Conservation (phyloP, 495 filamentous ascomycete species). For the Podospora anserina region DNA sequence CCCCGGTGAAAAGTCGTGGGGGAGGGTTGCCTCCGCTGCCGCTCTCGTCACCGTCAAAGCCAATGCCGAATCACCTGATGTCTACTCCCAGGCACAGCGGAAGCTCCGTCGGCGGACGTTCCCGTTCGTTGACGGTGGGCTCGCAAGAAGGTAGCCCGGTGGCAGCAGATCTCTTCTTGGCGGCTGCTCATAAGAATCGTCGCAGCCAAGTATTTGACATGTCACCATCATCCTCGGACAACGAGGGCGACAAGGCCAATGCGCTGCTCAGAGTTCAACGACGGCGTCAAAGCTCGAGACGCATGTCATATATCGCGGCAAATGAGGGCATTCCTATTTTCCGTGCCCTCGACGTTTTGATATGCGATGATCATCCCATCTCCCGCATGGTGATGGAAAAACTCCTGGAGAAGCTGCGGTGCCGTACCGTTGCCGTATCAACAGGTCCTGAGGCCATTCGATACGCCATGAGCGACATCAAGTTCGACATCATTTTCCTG, state of each 20-base stretch:
- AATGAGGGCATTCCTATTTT: conserved; percentile 71
- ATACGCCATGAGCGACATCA: conserved; percentile 88
- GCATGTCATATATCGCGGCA: conserved; percentile 78
- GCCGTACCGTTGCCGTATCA: conserved; percentile 85
- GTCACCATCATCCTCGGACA: conserved; percentile 96
- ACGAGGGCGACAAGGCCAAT: conserved; percentile 87
- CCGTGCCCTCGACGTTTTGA: conserved; percentile 86
- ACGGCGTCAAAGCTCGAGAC: conserved; percentile 83
- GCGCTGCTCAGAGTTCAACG: conserved; percentile 91
- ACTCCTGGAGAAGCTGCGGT: conserved; percentile 88
- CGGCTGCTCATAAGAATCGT: conserved; percentile 76
- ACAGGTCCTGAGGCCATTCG: conserved; percentile 88
- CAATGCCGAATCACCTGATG: conserved; percentile 30
- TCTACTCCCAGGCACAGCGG: conserved; percentile 47
- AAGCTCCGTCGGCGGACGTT: conserved; percentile 51
- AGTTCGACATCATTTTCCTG: conserved; percentile 97
- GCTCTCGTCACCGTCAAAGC: conserved; percentile 49
- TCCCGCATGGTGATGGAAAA: conserved; percentile 96
- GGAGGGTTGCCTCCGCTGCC: conserved; percentile 48
- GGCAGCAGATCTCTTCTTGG: conserved; percentile 60
- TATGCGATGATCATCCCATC: conserved; percentile 98
- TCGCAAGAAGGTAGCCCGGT: conserved; percentile 81
- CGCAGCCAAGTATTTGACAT: conserved; percentile 93
- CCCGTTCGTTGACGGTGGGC: conserved; percentile 88
- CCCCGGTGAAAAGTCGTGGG: conserved; percentile 72